Evolutionary conservation across 768 basidiomycete species (phyloP).

Genomic region (Pleurotus tuber-regium): DNA sequence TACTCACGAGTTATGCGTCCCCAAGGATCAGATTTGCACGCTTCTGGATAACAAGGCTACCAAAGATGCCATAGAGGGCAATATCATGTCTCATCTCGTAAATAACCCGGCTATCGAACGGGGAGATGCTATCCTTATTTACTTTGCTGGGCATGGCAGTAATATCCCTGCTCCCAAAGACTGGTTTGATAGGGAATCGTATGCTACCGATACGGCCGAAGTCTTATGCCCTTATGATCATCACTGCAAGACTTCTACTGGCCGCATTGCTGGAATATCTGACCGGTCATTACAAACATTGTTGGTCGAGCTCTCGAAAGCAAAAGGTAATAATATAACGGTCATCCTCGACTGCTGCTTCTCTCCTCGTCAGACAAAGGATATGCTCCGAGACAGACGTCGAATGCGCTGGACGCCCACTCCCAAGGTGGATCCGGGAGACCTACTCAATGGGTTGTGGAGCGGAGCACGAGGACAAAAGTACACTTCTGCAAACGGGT

Average conservation of each 20-base stretch:
- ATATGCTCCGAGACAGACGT: conserved; percentile 41
- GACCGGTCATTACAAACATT: conserved; percentile 65
- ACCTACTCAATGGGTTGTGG: conserved; percentile 59
- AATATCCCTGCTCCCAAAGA: conserved; percentile 51
- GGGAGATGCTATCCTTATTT: conserved; percentile 66
- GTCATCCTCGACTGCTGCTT: conserved; percentile 68
- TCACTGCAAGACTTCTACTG: conserved; percentile 44
- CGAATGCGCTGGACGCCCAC: conserved; percentile 61
- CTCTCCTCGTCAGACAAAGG: conserved; percentile 36
- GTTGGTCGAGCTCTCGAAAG: conserved; percentile 50
- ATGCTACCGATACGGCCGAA: conserved; percentile 38
- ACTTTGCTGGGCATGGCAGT: conserved; percentile 76
- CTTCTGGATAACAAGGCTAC: conserved; percentile 61
- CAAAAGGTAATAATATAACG: conserved; percentile 70
- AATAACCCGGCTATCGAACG: conserved; percentile 57
- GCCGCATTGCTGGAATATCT: conserved; percentile 59
- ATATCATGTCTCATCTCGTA: conserved; percentile 59
- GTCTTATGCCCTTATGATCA: conserved; percentile 69
- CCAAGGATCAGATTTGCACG: conserved; percentile 52
- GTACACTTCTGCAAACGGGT: conserved; percentile 37
- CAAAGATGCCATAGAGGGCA: conserved; percentile 57
- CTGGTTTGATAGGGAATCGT: conserved; percentile 47
- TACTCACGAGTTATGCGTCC: conserved; percentile 52
- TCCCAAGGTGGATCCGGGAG: conserved; percentile 48
- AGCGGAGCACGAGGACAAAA: conserved; percentile 37